Evolutionary conservation across 2,329 filamentous ascomycete genomes (phyloP).

Genomic region (Colletotrichum cuscutae): DNA sequence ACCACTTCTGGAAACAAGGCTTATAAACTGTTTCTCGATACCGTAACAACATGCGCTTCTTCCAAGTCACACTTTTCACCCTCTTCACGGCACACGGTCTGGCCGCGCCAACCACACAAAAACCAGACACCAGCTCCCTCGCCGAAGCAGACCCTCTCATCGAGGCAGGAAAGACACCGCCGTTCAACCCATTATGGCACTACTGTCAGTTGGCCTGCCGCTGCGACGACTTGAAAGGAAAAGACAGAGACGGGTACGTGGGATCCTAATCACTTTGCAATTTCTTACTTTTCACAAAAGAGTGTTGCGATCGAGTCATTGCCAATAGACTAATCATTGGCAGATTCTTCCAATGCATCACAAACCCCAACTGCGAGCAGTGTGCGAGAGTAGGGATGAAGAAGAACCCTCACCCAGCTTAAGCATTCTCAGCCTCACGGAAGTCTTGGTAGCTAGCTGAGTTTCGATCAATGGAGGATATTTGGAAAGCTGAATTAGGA

Average conservation of each 20-base stretch:
- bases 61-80: constrained; percentile 16
- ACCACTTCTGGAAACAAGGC: neutral
- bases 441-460: neutral
- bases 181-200: constrained; percentile 8
- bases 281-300: neutral
- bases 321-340: neutral
- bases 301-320: too few species aligned
- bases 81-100: constrained; percentile 8
- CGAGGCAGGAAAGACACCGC: constrained; percentile 18
- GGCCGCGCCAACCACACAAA: neutral
- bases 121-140: neutral
- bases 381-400: constrained; percentile 21
- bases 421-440: neutral
- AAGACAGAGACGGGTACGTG: constrained; percentile 35
- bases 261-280: rapidly evolving
- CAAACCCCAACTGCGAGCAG: constrained; percentile 44
- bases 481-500: neutral
- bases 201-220: constrained; percentile 39
- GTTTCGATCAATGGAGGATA: neutral
- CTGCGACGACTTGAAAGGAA: constrained; percentile 38
- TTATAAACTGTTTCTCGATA: neutral
- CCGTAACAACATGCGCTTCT: constrained; percentile 7
- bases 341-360: constrained; percentile 49
- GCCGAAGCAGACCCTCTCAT: constrained; percentile 24
- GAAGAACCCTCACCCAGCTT: neutral